These are phyloP conservation scores for Chaetomium cochliodes DNA, from an alignment of 495 filamentous ascomycete genomes.

Conservation along the genomic window DNA sequence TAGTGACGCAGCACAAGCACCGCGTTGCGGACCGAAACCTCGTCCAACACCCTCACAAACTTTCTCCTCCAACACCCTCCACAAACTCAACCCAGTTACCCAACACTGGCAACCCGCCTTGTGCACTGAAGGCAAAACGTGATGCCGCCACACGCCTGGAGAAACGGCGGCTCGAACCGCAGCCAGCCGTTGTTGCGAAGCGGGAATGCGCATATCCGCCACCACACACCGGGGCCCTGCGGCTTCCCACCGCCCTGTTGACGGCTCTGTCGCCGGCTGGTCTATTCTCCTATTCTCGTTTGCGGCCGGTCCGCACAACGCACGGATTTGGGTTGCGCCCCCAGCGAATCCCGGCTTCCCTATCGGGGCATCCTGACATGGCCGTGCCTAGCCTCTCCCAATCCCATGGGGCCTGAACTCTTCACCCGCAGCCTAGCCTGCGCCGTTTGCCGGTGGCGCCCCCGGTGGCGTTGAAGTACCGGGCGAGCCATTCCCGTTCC, in stretches of 20 bases:
- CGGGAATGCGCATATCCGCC: conserved; percentile 35
- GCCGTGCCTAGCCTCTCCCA: background rate
- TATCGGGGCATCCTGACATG: conserved; percentile 18
- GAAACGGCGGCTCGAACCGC: conserved; percentile 30
- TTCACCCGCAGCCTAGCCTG: background rate
- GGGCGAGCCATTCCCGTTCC: conserved; percentile 6
- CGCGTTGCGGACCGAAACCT: conserved; percentile 19
- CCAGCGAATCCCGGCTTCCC: conserved; percentile 8
- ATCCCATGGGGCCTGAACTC: background rate
- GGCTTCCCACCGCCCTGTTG: conserved; percentile 6
- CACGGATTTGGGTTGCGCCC: conserved; percentile 16
- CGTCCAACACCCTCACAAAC: conserved; percentile 26
- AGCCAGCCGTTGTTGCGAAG: conserved; percentile 33
- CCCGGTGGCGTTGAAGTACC: background rate
- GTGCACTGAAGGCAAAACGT: conserved; percentile 22
- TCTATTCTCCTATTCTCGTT: conserved; percentile 17
- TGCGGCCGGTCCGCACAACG: conserved; percentile 15
- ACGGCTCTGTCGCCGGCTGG: conserved; percentile 14
- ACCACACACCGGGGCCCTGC: conserved; percentile 25
- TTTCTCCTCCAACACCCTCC: conserved; percentile 8
- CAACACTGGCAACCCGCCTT: conserved; percentile 1
- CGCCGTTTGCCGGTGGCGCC: conserved; percentile 18
- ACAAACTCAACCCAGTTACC: conserved; percentile 1
- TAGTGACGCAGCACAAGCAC: conserved; percentile 29
- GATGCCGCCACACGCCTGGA: conserved; percentile 19